These are phyloP conservation scores for Yamadazyma spencermartinsiae DNA, from an alignment of 1,139 yeast species.

Conservation along the genomic window DNA sequence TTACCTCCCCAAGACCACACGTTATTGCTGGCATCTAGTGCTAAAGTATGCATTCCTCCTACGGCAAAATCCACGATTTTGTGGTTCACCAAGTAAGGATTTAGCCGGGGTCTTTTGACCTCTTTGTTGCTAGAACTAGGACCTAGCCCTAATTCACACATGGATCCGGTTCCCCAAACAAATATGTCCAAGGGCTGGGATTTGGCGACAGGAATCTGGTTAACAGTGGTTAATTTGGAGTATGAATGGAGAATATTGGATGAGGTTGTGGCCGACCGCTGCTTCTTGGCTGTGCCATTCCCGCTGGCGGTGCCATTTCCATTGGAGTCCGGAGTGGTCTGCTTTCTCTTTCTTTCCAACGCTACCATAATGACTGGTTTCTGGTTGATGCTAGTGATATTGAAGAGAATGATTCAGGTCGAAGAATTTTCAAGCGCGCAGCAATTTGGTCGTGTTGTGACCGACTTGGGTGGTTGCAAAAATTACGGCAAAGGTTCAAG, in stretches of 20 bases:
- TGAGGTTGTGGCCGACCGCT: slow-evolving; percentile 38
- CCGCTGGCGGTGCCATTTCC: neutral
- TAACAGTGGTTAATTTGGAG: slow-evolving; percentile 48
- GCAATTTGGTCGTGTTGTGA: too few relatives aligned
- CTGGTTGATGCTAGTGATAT: neutral
- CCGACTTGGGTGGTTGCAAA: too few relatives aligned
- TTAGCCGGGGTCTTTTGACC: slow-evolving; percentile 91
- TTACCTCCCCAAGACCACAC: slow-evolving; percentile 99
- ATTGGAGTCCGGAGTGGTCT: slow-evolving; percentile 11
- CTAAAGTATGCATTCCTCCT: slow-evolving; percentile 95
- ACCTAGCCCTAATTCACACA: slow-evolving; percentile 96
- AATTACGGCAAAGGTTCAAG: too few relatives aligned
- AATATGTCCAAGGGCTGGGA: slow-evolving; percentile 66
- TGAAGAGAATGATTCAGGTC: too few relatives aligned
- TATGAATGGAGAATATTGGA: slow-evolving; percentile 49
- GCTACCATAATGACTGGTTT: slow-evolving; percentile 39
- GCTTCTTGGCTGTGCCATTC: slow-evolving; percentile 25
- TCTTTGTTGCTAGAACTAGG: slow-evolving; percentile 86
- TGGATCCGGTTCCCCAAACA: slow-evolving; percentile 95
- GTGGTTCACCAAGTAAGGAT: slow-evolving; percentile 58
- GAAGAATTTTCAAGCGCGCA: too few relatives aligned
- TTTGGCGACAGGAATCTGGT: slow-evolving; percentile 39
- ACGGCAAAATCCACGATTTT: slow-evolving; percentile 79
- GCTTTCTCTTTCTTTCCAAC: slow-evolving; percentile 40
- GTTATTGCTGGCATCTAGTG: slow-evolving; percentile 68